These are phyloP conservation scores for Vitis rupestris DNA, from an alignment of 164 flowering plant species.

Conservation along the genomic window DNA sequence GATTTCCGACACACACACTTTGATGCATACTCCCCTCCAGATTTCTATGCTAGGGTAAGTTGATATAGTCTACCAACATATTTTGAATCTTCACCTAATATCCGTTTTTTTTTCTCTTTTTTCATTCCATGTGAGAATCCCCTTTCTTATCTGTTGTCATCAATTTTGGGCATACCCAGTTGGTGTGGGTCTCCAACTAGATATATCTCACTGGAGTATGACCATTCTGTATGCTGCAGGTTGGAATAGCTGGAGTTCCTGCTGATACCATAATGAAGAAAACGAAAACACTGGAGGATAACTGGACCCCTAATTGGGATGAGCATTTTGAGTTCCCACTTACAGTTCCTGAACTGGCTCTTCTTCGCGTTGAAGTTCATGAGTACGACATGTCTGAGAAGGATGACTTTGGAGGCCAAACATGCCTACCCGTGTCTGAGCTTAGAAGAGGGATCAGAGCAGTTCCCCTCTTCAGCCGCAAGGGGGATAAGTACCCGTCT, in stretches of 20 bases:
- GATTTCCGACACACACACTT: conserved; percentile 62
- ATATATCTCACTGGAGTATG: neutral
- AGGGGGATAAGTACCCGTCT: conserved; percentile 58
- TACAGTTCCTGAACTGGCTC: conserved; percentile 80
- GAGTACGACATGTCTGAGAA: conserved; percentile 82
- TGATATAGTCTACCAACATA: neutral
- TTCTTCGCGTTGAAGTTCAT: conserved; percentile 69
- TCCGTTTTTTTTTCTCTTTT: too few species aligned
- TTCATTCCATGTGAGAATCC: too few species aligned
- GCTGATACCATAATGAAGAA: conserved; percentile 64
- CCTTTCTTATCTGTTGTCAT: too few species aligned
- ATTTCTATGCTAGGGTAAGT: conserved; percentile 65
- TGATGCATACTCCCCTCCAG: conserved; percentile 69
- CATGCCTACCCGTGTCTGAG: conserved; percentile 66
- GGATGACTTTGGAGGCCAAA: conserved; percentile 83
- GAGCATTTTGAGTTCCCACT: conserved; percentile 68
- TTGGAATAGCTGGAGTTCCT: conserved; percentile 76
- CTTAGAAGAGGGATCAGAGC: conserved; percentile 65
- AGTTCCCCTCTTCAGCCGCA: conserved; percentile 51
- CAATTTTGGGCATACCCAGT: too few species aligned
- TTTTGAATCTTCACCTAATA: too few species aligned
- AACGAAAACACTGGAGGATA: conserved; percentile 61
- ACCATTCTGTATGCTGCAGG: conserved; percentile 30
- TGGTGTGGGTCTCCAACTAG: too few species aligned
- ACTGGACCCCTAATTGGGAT: conserved; percentile 74